Percentiles rank a stretch among this genome's conserved stretches.
These are phyloP conservation scores for Colletotrichum sp. DNA, from an alignment of 2,329 filamentous ascomycete species.

Conservation along the genomic window DNA sequence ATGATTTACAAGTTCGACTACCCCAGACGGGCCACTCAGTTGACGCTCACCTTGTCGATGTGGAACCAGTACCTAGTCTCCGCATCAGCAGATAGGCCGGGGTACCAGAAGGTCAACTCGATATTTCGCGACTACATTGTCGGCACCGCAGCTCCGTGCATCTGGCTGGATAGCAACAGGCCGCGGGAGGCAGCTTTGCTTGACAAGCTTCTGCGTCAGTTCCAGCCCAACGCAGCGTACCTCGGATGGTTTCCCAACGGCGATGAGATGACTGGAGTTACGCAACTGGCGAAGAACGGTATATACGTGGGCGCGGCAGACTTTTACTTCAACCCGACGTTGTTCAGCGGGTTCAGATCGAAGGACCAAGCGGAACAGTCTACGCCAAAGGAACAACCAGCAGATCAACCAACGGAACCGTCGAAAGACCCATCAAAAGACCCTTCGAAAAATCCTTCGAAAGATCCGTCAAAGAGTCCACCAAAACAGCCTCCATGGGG, in stretches of 20 bases:
- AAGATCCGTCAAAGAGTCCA: neutral
- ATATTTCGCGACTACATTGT: conserved; percentile 4
- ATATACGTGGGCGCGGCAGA: neutral
- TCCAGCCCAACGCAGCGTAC: neutral
- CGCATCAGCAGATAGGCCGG: neutral
- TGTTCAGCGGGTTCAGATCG: neutral
- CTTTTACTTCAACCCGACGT: conserved; percentile 3
- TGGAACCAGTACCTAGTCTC: neutral
- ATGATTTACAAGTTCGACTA: neutral
- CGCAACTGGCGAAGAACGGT: neutral
- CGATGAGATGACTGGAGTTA: neutral
- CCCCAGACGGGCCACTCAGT: neutral
- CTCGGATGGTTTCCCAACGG: conserved; percentile 5
- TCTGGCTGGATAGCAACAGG: neutral
- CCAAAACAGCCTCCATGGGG: neutral
- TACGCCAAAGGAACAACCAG: neutral
- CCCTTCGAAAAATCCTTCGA: neutral
- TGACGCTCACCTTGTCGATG: neutral
- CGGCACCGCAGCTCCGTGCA: neutral
- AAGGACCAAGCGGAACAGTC: neutral
- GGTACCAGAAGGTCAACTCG: neutral
- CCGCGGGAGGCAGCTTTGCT: neutral
- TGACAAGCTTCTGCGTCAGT: neutral
- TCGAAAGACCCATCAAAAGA: neutral
- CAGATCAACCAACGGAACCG: neutral